Evolutionary conservation across 148 eudicot genomes (phyloP), one percentile per base, ranked within the genome.

Genomic region (Persicaria tinctoria): DNA sequence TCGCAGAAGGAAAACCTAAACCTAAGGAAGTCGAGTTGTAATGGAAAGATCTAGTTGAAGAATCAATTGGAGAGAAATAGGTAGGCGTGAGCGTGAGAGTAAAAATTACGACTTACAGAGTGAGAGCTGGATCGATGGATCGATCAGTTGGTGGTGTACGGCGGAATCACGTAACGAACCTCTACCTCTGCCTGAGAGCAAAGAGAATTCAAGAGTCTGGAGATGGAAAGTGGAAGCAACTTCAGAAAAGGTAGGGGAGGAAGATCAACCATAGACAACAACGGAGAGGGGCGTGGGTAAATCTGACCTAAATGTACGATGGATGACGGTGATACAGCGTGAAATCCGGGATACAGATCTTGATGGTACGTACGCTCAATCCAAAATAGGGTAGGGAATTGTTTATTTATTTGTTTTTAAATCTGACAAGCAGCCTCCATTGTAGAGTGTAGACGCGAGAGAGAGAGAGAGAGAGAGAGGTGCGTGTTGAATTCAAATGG

Each of bases 371-470:
- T 20, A 20, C 23, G 23, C 23, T 38, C 45, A 66, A 44, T 4
- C n/a, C 18, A 44, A 66, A 66, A 41, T 8, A 66, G 6, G 41
- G 70, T 66, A 1, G 46, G 70, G 13, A 32, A 38, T 66, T 66
- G 70, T 47, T 66, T 32, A 1, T 32, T 1, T 32, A 32, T 32
- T 32, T 32, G 38, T 32, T 32, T 32, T 32, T 66, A 38, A 53
- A 3, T 13, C 70, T 66, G 70, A 66, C 70, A 66, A 13, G 12
- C 47, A 66, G 70, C 70, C 70, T 66, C 70, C 70, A 41, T 66
- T 41, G 70, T 41, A 41, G 70, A 41, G 8, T 20, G 68, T 62
- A 32, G 38, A 32, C 38, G 1, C 0, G 32, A 27, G 13, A 5
- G 17, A 64, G 70, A 41, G 46, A 38, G 46, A 41, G 47, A 20